Evolutionary conservation across 768 basidiomycete species (phyloP), one percentile per base, ranked within the genome.

Genomic region (Hydnomerulius pinastri): DNA sequence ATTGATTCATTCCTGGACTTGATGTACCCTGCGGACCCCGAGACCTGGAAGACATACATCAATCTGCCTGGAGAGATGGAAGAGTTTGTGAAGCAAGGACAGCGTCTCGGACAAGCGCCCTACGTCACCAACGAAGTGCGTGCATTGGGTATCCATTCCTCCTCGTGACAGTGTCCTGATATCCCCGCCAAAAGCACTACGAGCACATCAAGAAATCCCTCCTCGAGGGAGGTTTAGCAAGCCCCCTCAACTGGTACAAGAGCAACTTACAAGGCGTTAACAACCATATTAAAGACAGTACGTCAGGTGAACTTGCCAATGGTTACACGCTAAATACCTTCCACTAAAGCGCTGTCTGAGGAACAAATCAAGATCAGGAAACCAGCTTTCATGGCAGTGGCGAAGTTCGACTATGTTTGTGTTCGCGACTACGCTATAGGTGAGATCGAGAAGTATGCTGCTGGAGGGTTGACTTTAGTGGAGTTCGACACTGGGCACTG

Each of bases 401-500:
- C 68, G 5, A 64, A 55, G 46, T 61, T 65, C 24, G 76, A 77
- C 49, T 58, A 60, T 47, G 64, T 74, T 42, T 67, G 66, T 53
- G 15, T 65, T 45, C 56, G 60, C 23, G 60, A 57, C 12, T 58
- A 62, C 25, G 63, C 58, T 24, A 54, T 56, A 27, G 18, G 56
- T 24, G 45, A 45, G 25, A 65, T 71, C 10, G 48, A 64, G 48
- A 55, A 65, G 46, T 61, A 64, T 49, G 64, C 67, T 7, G 52
- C 53, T 29, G 63, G 62, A 37, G 57, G 61, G 24, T 41, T 66
- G 38, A 69, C 68, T 9, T 50, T 66, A 7, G 61, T 53, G 45
- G 69, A 69, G 43, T 69, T 72, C 24, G 68, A 73, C 27, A 56
- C 63, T 3, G 71, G 69, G 2, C 76, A 77, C 46, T 78, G 73